Base-by-base conservation (phyloP, 2,329 filamentous ascomycete species). In the Zymoseptoria passerinii region DNA sequence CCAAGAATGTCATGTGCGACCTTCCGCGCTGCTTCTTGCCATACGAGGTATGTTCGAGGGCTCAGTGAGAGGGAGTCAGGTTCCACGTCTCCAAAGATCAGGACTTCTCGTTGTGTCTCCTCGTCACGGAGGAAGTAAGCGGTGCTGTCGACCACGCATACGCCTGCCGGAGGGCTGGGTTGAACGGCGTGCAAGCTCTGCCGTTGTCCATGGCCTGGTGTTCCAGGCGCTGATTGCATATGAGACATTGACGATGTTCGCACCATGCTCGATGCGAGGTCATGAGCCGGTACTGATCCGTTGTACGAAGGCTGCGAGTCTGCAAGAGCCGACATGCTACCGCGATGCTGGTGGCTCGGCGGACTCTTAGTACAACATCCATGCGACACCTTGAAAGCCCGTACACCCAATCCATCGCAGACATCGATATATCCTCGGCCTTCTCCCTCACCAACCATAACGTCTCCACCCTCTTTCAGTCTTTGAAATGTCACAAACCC, bases 71-170 rank as follows among this genome's bases (percentile, higher is more conserved):
- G 75, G 8, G 85, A 87, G 73, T 99, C 94, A 0, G 94, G 91
- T 70, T 99, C 94, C 44, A 97, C 89, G 65, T 99, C 94, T 18
- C 94, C 94, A 70, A 96, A 97, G 53, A 99, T 89, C 60, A 99
- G 82, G 2, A 97, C 83, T 73, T 99, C 92, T 29, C 82, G 81
- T 1, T 83, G 82, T 0, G 84, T 88, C 8, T 68, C 65, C 27
- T 60, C 61, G 44, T 71, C 68, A 44, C 90, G 88, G 63, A 99
- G 88, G 73, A 99, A 97, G 74, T 92, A 97, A 0, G 90, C 92
- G 18, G 91, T 94, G 63, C 90, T 95, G 71, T 96, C 90, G 60
- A 90, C 87, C 1, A 91, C 88, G 66, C 87, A 91, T 72, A 71
- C 67, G 48, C 64, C 63, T 19, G 63, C 57, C 8, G 62, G 58